These are phyloP conservation scores for Leccinum broughii DNA, from an alignment of 768 basidiomycete genomes.

Conservation along the genomic window DNA sequence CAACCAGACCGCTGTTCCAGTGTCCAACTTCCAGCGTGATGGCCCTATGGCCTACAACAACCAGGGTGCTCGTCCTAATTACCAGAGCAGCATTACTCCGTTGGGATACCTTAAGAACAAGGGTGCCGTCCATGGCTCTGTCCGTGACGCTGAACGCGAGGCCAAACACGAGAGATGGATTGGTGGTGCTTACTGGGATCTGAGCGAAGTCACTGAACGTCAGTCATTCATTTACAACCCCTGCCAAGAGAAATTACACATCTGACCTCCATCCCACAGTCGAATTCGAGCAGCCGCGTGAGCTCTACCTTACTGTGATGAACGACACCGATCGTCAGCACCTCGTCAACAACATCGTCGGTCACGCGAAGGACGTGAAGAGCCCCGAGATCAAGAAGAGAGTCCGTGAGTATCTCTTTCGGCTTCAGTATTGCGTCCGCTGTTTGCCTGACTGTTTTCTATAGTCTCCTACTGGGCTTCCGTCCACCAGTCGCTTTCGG, in stretches of 20 bases:
- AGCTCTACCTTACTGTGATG: constrained; percentile 68
- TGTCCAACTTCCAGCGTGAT: constrained; percentile 93
- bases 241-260: background rate
- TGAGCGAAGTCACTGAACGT: constrained; percentile 82
- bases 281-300: constrained; percentile 84
- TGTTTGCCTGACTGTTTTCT: constrained; percentile 4
- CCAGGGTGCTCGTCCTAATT: constrained; percentile 86
- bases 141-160: constrained; percentile 39
- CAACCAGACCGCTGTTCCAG: constrained; percentile 71
- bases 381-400: constrained; percentile 56
- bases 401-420: constrained; percentile 53
- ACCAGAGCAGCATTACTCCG: constrained; percentile 75
- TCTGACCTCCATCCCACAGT: constrained; percentile 40
- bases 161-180: constrained; percentile 73
- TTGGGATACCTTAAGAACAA: constrained; percentile 59
- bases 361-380: constrained; percentile 63
- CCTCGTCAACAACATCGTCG: constrained; percentile 67
- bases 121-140: constrained; percentile 44
- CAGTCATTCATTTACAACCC: constrained; percentile 32
- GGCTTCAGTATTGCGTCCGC: background rate
- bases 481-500: constrained; percentile 71
- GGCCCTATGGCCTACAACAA: constrained; percentile 67
- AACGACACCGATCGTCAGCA: constrained; percentile 57
- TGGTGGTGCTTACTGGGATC: constrained; percentile 64
- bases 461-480: constrained; percentile 78